Percentiles rank a stretch among this genome's conserved stretches.
Conservation (phyloP, 2,329 filamentous ascomycete species). For the Colletotrichum chrysophilum region DNA sequence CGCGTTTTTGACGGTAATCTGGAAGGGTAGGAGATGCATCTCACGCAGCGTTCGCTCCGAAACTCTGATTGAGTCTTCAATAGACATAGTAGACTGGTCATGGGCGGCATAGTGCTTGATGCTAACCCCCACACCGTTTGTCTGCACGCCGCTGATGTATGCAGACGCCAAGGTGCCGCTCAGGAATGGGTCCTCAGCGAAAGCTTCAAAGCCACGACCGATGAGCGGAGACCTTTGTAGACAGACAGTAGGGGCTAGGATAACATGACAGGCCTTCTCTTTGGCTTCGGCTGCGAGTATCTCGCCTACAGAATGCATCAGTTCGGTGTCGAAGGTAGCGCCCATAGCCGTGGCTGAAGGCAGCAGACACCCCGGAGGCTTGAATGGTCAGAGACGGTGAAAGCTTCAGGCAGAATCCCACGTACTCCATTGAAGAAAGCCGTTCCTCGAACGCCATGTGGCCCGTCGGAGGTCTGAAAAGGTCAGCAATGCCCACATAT, state of each 20-base stretch:
- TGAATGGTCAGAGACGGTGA: not conserved
- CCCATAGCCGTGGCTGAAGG: not conserved
- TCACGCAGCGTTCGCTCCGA: constrained; percentile 45
- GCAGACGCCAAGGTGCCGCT: not conserved
- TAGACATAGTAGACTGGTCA: constrained; percentile 30
- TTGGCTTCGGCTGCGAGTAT: not conserved
- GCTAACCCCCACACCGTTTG: constrained; percentile 42
- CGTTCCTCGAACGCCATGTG: not conserved
- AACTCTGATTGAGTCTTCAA: constrained; percentile 8
- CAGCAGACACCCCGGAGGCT: not conserved
- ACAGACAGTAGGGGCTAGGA: constrained; percentile 9
- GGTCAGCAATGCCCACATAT: not conserved
- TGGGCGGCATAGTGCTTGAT: constrained; percentile 52
- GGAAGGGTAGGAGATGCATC: constrained; percentile 63
- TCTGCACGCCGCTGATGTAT: constrained; percentile 42
- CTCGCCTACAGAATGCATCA: not conserved
- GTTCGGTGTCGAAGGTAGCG: not conserved
- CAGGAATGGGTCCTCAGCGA: not conserved
- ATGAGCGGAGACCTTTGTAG: constrained; percentile 6
- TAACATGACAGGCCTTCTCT: not conserved
- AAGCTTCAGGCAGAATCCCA: not conserved
- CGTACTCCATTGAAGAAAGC: not conserved
- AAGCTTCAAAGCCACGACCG: constrained; percentile 3
- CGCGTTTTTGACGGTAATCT: constrained; percentile 56
- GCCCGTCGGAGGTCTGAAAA: not conserved